Conservation (phyloP, 73 alveolate species). For the Paraurostyla sp. region DNA sequence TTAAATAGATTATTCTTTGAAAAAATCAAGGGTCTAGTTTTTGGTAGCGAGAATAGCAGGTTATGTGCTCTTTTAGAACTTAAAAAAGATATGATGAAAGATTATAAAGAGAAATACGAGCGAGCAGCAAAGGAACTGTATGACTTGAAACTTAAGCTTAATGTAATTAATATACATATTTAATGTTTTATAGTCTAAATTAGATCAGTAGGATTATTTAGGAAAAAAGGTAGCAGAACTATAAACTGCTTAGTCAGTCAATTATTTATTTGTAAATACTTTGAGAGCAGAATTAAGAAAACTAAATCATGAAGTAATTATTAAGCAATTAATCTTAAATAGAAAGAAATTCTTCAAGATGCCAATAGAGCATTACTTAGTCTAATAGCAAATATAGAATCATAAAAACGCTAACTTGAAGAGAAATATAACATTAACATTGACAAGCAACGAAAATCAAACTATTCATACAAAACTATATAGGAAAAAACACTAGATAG, state of each 20-base stretch:
- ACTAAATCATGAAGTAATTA: slow-evolving; percentile 18
- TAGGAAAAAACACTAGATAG: slow-evolving; percentile 34
- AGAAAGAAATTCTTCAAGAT: slow-evolving; percentile 20
- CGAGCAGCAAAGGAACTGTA: slow-evolving; percentile 16
- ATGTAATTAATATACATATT: not conserved
- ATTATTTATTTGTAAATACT: not conserved
- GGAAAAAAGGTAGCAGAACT: not conserved
- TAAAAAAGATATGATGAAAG: slow-evolving; percentile 48
- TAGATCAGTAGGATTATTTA: not conserved
- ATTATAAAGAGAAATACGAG: slow-evolving; percentile 43
- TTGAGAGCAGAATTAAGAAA: slow-evolving; percentile 17
- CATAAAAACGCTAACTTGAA: slow-evolving; percentile 21
- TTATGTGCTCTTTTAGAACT: slow-evolving; percentile 13
- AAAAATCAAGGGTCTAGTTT: not conserved
- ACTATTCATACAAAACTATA: slow-evolving; percentile 4
- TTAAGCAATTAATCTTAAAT: not conserved
- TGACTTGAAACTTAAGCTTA: slow-evolving; percentile 16
- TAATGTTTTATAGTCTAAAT: slow-evolving; percentile 23
- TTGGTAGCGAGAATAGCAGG: slow-evolving; percentile 31
- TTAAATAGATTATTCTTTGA: not conserved
- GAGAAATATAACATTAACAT: slow-evolving; percentile 22
- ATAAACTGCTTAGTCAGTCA: not conserved
- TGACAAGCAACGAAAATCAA: not conserved
- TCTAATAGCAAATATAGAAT: slow-evolving; percentile 28
- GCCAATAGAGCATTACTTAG: not conserved